Percentiles rank a stretch among this genome's conserved stretches.
Conservation (phyloP, 169 alveolate species). For the Fabrea salina region DNA sequence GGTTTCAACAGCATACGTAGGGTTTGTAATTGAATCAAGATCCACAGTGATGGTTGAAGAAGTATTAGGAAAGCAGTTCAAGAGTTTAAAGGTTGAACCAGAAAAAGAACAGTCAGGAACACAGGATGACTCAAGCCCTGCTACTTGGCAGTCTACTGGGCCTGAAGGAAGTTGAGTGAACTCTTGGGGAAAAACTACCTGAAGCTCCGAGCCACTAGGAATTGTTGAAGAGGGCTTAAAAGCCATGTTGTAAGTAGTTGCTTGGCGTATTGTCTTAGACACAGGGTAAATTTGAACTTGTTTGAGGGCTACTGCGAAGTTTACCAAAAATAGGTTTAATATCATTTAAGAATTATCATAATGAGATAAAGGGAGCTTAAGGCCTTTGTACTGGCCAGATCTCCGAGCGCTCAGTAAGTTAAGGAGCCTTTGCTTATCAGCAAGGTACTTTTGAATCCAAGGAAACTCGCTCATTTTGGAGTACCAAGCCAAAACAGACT, state of each 20-base stretch:
- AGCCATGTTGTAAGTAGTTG: background rate
- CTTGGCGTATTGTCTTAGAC: background rate
- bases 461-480: background rate
- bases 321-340: too few relatives aligned
- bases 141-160: background rate
- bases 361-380: background rate
- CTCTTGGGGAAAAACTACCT: background rate
- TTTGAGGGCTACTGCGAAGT: too few relatives aligned
- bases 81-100: background rate
- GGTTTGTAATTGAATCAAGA: background rate
- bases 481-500: conserved; percentile 6
- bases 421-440: background rate
- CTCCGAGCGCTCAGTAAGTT: background rate
- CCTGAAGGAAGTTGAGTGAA: background rate
- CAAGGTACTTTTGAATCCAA: background rate
- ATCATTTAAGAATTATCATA: too few relatives aligned
- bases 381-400: background rate
- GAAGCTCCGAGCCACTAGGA: background rate
- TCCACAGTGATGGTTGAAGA: background rate
- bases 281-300: too few relatives aligned
- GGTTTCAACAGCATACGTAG: background rate
- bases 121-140: background rate
- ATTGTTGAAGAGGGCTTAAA: background rate
- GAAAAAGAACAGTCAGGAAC: background rate
- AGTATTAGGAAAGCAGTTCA: background rate